A percentile compares a stretch with the other conserved stretches of the same genome.
Evolutionary conservation across 345 rosid species (phyloP).

Genomic region (sweet orange (Citrus sinensis)): DNA sequence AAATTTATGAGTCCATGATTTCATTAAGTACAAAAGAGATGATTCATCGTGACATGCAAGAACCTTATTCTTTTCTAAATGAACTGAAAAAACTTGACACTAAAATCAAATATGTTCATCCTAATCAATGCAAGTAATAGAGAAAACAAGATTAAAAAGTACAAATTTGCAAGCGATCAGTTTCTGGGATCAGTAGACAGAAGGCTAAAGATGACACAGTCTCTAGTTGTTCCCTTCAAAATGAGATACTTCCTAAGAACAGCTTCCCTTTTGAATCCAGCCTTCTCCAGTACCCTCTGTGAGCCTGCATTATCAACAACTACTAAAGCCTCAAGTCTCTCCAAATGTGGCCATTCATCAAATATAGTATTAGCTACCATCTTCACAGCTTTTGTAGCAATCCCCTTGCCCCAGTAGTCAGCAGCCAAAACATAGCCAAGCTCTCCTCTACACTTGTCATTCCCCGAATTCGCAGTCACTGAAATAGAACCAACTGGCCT

Average conservation of each 20-base stretch:
- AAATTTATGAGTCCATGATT: neutral
- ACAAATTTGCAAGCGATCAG: neutral
- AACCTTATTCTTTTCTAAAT: no score
- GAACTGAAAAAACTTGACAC: no score
- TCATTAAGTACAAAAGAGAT: neutral
- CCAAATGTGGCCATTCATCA: constrained; percentile 45
- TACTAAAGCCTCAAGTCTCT: constrained; percentile 64
- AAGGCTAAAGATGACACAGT: constrained; percentile 56
- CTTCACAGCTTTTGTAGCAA: constrained; percentile 51
- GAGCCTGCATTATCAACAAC: constrained; percentile 57
- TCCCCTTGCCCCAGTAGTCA: constrained; percentile 58
- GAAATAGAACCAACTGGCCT: constrained; percentile 54
- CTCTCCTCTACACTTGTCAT: constrained; percentile 45
- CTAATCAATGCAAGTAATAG: neutral
- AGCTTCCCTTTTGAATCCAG: constrained; percentile 64
- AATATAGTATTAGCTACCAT: constrained; percentile 40
- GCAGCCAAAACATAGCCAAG: constrained; percentile 48
- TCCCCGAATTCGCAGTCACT: constrained; percentile 37
- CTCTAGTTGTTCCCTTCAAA: constrained; percentile 50
- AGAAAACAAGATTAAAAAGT: neutral
- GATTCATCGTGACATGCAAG: neutral
- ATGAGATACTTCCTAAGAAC: constrained; percentile 44
- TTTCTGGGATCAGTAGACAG: constrained; percentile 45
- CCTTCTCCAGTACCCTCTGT: constrained; percentile 61
- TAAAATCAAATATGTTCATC: neutral